phyloP scores from a whole-genome alignment of 345 rosid genomes.

The Kandelia obovata region DNA sequence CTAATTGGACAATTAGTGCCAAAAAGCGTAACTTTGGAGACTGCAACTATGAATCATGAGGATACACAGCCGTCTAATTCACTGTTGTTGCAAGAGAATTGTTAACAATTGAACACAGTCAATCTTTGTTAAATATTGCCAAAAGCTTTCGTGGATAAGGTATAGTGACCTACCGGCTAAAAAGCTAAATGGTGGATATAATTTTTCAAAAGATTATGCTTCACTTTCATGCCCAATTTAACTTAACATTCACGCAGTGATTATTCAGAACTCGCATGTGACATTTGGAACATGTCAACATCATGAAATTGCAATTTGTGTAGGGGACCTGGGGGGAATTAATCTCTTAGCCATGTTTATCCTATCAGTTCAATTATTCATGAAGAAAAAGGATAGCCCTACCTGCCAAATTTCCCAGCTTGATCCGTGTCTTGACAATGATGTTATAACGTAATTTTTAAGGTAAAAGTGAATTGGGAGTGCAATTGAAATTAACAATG shows the following conservation, averaged over 20 bases:
- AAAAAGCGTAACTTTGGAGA: no score
- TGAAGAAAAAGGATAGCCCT: neutral
- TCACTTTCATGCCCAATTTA: slow-evolving; percentile 1
- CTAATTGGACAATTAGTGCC: no score
- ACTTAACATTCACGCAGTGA: slow-evolving; percentile 10
- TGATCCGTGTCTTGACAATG: neutral
- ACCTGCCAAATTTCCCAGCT: neutral
- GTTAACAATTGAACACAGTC: no score
- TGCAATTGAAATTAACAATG: neutral
- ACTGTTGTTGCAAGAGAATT: no score
- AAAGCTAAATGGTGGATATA: no score
- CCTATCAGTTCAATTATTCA: neutral
- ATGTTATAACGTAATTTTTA: neutral
- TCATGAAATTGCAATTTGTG: neutral
- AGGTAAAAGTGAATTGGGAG: neutral
- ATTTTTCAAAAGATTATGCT: neutral
- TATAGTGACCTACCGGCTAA: no score
- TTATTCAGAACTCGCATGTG: slow-evolving; percentile 18
- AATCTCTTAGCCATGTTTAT: neutral
- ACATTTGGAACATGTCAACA: slow-evolving; percentile 1
- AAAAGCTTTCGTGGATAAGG: no score
- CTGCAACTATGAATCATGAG: no score
- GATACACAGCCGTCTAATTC: no score
- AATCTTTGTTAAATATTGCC: no score
- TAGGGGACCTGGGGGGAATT: neutral